Evolutionary conservation across 148 eudicot genomes (phyloP), one percentile per base, ranked within the genome.

Genomic region (Rhododendron ferrugineum): DNA sequence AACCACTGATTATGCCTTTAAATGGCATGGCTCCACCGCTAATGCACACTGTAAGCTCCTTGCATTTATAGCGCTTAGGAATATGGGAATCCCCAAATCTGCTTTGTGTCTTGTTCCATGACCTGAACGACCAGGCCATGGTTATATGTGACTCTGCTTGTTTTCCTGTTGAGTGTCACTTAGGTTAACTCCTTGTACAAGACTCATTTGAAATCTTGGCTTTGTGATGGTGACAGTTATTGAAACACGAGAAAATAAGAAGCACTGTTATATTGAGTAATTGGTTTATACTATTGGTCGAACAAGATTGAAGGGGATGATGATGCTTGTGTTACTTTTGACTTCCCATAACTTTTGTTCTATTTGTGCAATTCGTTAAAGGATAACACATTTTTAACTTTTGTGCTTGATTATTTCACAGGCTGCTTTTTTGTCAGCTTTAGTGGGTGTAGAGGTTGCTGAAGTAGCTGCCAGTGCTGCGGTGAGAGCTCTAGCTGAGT

Each of bases 401-500:
- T 46, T 85, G 66, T 26, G 26, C 70, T 72, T 83, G 6, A 34
- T 79, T 23, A 60, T 42, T 79, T 86, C 54, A 81, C 90, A 97
- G 98, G 98, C 96, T 86, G 96, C 98, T 78, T 97, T 97, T 88
- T 90, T 95, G 85, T 95, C 98, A 16, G 95, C 96, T 70, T 89
- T 97, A 90, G 99, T 92, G 86, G 99, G 99, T 82, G 89, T 86
- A 56, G 96, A 95, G 87, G 94, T 92, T 84, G 92, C 98, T 26
- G 96, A 97, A 93, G 92, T 92, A 84, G 94, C 99, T 82, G 95
- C 98, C 42, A 87, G 73, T 86, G 98, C 99, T 73, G 96, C 98
- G 78, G 94, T 97, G 72, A 86, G 86, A 79, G 90, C 94, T 90
- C 87, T 94, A 50, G 87, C 91, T 85, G 92, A 92, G 81, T 66